Percentiles rank a stretch among this genome's conserved stretches.
Evolutionary conservation across 2,329 filamentous ascomycete genomes (phyloP).

Genomic region (Graphiopsis chlorocephala): DNA sequence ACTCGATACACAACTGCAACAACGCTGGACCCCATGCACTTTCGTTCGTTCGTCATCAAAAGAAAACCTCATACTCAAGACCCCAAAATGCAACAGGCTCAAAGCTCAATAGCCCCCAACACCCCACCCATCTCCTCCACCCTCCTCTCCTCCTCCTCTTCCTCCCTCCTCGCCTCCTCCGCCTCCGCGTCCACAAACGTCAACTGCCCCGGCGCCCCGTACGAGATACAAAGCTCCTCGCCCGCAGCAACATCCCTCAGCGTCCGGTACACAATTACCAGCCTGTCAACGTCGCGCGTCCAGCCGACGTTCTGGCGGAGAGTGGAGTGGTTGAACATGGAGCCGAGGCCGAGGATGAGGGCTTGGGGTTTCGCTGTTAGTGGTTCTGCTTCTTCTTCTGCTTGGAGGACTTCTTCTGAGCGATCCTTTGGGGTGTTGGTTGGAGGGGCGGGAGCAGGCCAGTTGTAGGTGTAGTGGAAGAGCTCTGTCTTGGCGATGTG

Average conservation of each 20-base stretch:
- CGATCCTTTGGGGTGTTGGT: background rate
- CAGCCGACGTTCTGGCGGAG: slow-evolving; percentile 55
- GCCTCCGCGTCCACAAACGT: slow-evolving; percentile 47
- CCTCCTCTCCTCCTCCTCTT: slow-evolving; percentile 14
- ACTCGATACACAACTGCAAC: background rate
- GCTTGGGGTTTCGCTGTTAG: slow-evolving; percentile 45
- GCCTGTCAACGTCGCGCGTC: slow-evolving; percentile 47
- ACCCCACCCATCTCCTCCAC: slow-evolving; percentile 38
- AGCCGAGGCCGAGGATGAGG: slow-evolving; percentile 54
- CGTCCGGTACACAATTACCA: slow-evolving; percentile 50
- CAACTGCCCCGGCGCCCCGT: slow-evolving; percentile 40
- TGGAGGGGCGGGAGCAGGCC: slow-evolving; percentile 34
- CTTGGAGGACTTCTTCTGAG: no score
- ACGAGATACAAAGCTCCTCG: slow-evolving; percentile 56
- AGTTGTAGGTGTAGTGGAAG: slow-evolving; percentile 58
- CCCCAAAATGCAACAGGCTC: background rate
- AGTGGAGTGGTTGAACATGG: slow-evolving; percentile 58
- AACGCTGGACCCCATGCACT: background rate
- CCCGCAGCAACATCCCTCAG: slow-evolving; percentile 50
- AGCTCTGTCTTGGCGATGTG: slow-evolving; percentile 52
- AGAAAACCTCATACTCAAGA: background rate
- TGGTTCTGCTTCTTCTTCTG: no score
- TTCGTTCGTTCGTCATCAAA: background rate
- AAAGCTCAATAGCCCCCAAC: slow-evolving; percentile 41
- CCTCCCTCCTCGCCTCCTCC: background rate